Evolutionary conservation across 768 basidiomycete genomes (phyloP), one percentile per base, ranked within the genome.

Genomic region (Leccinum pellstonianum): DNA sequence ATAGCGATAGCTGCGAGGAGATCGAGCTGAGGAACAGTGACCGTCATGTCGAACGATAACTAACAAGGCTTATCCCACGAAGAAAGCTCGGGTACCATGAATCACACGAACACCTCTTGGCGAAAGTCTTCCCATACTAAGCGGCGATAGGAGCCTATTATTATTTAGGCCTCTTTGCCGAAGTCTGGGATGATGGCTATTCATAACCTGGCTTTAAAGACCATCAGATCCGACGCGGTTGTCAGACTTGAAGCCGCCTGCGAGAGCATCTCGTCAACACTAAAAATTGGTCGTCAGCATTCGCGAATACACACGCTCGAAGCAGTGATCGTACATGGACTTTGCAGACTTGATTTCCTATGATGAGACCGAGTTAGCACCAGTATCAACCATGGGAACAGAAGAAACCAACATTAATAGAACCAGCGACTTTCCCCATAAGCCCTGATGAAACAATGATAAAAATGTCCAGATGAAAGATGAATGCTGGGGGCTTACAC

Each of bases 301-400:
- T 35, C 38, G 23, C 52, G 5, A 6, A 55, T 52, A 65, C 8
- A 49, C 10, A 35, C 50, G 23, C 29, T 49, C 27, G 57, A 54
- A 46, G 21, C 19, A 35, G 19, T 43, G 23, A n/a, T 23, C 86
- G 72, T 65, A 90, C 89, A 95, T 95, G 59, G 84, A 83, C 71
- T 87, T 90, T 5, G 93, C 94, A 1, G 92, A 87, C 69, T 91
- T 88, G 69, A 95, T 84, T 48, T 93, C 90, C 84, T 86, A 55
- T 9, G 52, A 41, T 23, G 14, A 15, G 31, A 64, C 51, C 46
- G 52, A 52, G 19, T 43, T 11, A 10, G 21, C 31, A 51, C 64
- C 25, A 65, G 60, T 35, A 56, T 33, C 53, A 29, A 11, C 21
- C 3, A 43, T 17, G 35, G 33, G 35, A 25, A 47, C 10, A n/a